Evolutionary conservation across 2,329 filamentous ascomycete genomes (phyloP), one percentile per base, ranked within the genome.

Genomic region (Talaromyces piceae): DNA sequence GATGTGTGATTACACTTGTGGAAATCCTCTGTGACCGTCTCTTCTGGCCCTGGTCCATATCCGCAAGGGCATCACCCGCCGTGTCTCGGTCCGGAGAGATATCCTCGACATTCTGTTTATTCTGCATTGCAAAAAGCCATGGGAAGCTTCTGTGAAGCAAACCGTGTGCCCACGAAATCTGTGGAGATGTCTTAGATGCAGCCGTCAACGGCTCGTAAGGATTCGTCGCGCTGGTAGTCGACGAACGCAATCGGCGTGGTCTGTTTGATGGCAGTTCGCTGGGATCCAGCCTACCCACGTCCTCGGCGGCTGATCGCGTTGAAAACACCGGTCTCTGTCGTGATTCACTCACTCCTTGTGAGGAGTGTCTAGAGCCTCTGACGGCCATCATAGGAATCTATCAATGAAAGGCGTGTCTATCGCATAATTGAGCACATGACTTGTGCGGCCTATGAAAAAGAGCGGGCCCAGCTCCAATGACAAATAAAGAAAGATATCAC

Each of bases 261-360:
- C 58, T 59, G 28, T 62, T 59, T 18, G 61, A 53, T 23, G 58
- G 58, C 28, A 56, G 47, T 23, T 67, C 67, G 46, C 57, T 63
- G 27, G 66, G 66, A 41, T 59, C 67, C 26, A 71, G 55, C 47
- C 66, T 63, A 16, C 62, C 59, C 27, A 58, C 64, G 62, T 71
- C 68, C 59, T 68, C 68, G 56, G 64, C 56, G 31, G 68, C 61
- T 7, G 67, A 65, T 51, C 67, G 65, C 45, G 67, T 63, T 18
- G 67, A 67, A 56, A 71, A 70, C 50, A 62, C 67, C n/a, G 67
- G 67, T 50, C 65, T 62, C 58, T 61, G 63, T 54, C 67, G 63
- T 60, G 65, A 61, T 57, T 65, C 57, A n/a, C 45, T 44, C 44
- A 61, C 57, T 55, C 56, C 33, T 2, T 18, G 56, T 41, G 58